These are phyloP conservation scores for Vigna trinervia DNA, from an alignment of 306 rosid genomes.

Conservation along the genomic window DNA sequence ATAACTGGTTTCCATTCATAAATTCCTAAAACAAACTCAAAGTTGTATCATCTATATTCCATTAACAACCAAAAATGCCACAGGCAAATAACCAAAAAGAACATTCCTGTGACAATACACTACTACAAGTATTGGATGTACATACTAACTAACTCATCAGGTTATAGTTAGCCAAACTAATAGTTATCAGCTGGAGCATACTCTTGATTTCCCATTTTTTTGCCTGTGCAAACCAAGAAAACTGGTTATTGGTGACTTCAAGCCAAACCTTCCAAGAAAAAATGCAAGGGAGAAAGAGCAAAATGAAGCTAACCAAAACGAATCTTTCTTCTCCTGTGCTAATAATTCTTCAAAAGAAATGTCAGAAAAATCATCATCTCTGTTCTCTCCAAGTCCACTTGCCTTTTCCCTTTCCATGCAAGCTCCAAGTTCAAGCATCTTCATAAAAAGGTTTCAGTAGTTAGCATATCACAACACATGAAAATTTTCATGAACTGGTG, in stretches of 20 bases:
- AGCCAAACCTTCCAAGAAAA: neutral
- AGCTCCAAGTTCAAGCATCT: slow-evolving; percentile 82
- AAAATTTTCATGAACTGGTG: neutral
- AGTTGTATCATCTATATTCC: slow-evolving; percentile 44
- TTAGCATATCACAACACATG: slow-evolving; percentile 39
- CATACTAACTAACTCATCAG: slow-evolving; percentile 41
- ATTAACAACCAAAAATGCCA: slow-evolving; percentile 45
- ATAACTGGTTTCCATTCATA: slow-evolving; percentile 22
- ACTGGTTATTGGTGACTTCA: slow-evolving; percentile 27
- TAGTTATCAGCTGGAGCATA: slow-evolving; percentile 61
- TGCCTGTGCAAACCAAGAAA: slow-evolving; percentile 67
- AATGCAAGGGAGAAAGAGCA: slow-evolving; percentile 7
- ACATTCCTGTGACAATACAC: slow-evolving; percentile 40
- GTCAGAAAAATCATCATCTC: slow-evolving; percentile 60
- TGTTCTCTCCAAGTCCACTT: slow-evolving; percentile 49
- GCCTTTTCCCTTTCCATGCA: slow-evolving; percentile 66
- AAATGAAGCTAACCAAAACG: slow-evolving; percentile 76
- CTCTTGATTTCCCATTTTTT: slow-evolving; percentile 69
- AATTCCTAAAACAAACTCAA: slow-evolving; percentile 20
- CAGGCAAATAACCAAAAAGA: slow-evolving; percentile 47
- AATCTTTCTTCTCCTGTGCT: slow-evolving; percentile 91
- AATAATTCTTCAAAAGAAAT: slow-evolving; percentile 86
- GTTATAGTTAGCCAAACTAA: slow-evolving; percentile 52
- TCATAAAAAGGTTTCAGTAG: slow-evolving; percentile 9
- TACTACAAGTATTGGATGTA: slow-evolving; percentile 44